These are phyloP conservation scores for Bolboschoenoplectus hybrid DNA, from an alignment of 202 grass and related monocot species.

Conservation along the genomic window DNA sequence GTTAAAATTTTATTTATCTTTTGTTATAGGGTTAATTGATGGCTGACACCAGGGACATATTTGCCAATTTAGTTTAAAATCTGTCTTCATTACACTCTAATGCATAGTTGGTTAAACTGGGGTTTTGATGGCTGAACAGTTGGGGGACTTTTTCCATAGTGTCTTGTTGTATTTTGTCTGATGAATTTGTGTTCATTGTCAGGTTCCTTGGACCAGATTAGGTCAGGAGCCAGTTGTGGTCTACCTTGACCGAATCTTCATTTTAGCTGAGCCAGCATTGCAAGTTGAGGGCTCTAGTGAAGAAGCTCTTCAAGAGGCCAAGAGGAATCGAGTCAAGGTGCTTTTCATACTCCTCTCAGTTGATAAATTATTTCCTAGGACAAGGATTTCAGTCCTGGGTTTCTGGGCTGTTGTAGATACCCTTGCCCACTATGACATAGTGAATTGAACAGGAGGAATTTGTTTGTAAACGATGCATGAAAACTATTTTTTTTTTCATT, in stretches of 20 bases:
- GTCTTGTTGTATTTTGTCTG: conserved; percentile 35
- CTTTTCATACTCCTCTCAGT: conserved; percentile 24
- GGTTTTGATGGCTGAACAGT: background rate
- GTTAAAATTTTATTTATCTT: background rate
- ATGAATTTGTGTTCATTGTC: conserved; percentile 45
- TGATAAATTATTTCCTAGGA: conserved; percentile 10
- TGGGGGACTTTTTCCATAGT: background rate
- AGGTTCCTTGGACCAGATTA: conserved; percentile 97
- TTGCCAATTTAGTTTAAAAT: conserved; percentile 15
- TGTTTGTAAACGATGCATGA: background rate
- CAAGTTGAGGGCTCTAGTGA: conserved; percentile 93
- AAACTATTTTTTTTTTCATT: background rate
- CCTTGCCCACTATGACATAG: background rate
- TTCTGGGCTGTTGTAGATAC: background rate
- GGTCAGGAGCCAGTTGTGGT: conserved; percentile 95
- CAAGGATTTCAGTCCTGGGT: background rate
- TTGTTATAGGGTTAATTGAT: background rate
- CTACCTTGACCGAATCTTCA: conserved; percentile 95
- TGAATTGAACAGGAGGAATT: background rate
- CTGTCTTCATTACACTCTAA: background rate
- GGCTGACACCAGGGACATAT: background rate
- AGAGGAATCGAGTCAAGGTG: conserved; percentile 84
- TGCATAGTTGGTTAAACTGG: conserved; percentile 11
- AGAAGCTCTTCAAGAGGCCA: conserved; percentile 95
- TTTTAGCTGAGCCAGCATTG: conserved; percentile 93